These are phyloP conservation scores for Pontederia crassipes DNA, from an alignment of 176 grass and related monocot species.

Conservation along the genomic window DNA sequence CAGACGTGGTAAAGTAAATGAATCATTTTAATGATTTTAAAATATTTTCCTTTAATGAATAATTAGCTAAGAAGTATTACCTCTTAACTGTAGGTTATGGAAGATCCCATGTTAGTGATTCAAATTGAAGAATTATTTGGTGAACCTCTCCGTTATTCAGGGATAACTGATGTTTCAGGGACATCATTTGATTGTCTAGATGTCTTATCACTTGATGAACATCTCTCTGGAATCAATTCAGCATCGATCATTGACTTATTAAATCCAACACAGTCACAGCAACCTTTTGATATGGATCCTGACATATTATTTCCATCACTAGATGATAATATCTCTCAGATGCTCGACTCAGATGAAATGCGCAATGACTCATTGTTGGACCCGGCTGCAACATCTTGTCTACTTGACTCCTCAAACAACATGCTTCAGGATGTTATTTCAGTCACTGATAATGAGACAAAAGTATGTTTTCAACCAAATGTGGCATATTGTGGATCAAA, in stretches of 20 bases:
- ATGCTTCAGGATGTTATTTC: constrained; percentile 4
- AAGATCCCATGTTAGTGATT: constrained; percentile 37
- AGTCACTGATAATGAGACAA: constrained; percentile 4
- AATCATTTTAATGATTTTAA: too few species aligned
- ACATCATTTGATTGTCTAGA: constrained; percentile 18
- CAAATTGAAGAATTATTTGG: constrained; percentile 51
- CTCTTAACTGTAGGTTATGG: constrained; percentile 31
- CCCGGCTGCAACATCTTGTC: constrained; percentile 14
- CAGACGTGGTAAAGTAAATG: too few species aligned
- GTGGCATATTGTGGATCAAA: background rate
- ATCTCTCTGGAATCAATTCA: constrained; percentile 7
- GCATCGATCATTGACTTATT: constrained; percentile 17
- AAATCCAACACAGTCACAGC: constrained; percentile 25
- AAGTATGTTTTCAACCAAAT: constrained; percentile 9
- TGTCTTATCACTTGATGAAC: constrained; percentile 18
- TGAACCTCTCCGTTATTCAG: constrained; percentile 21
- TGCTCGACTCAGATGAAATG: constrained; percentile 13
- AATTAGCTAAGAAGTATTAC: background rate
- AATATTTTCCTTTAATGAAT: too few species aligned
- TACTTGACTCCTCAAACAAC: constrained; percentile 17
- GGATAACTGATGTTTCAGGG: constrained; percentile 16
- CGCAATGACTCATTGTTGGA: constrained; percentile 13
- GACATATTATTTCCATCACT: constrained; percentile 15
- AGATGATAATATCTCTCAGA: constrained; percentile 23
- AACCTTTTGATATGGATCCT: constrained; percentile 22